These are phyloP conservation scores for Mariannaea sp. DNA, from an alignment of 2,329 filamentous ascomycete species.

Conservation along the genomic window DNA sequence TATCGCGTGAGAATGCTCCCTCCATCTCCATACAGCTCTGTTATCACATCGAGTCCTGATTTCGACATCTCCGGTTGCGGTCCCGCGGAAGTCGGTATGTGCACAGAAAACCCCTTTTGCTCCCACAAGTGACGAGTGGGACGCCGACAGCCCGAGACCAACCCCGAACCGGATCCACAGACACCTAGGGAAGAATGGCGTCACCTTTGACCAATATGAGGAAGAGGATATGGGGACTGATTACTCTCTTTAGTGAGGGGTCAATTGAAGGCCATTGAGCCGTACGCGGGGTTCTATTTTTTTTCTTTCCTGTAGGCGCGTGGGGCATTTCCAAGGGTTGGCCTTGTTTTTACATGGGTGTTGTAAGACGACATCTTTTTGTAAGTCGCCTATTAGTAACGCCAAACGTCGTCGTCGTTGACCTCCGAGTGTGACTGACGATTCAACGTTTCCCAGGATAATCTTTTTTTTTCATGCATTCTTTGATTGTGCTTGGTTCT, in stretches of 20 bases:
- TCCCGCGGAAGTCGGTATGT: conserved; percentile 39
- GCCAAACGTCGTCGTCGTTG: too few species aligned
- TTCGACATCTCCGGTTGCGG: conserved; percentile 37
- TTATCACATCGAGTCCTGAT: conserved; percentile 10
- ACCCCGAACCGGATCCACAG: conserved; percentile 30
- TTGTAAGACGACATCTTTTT: too few species aligned
- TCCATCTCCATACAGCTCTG: neutral
- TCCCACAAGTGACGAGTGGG: conserved; percentile 13
- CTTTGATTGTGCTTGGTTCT: neutral
- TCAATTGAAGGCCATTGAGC: conserved; percentile 13
- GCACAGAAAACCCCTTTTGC: too few species aligned
- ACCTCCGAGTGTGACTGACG: too few species aligned
- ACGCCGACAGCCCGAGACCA: conserved; percentile 35
- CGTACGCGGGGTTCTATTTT: conserved; percentile 19
- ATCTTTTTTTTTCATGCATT: conserved; percentile 2
- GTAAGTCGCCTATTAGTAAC: too few species aligned
- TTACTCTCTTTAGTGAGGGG: conserved; percentile 9
- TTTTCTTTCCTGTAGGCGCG: conserved; percentile 10
- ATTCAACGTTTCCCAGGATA: neutral
- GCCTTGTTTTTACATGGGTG: too few species aligned
- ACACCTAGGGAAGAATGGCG: conserved; percentile 44
- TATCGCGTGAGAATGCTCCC: neutral
- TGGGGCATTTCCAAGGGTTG: conserved; percentile 11
- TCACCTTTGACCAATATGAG: conserved; percentile 39
- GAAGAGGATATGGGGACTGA: conserved; percentile 30